These are phyloP conservation scores for Flaveria sonorensis DNA, from an alignment of 129 eudicot species.

Conservation along the genomic window DNA sequence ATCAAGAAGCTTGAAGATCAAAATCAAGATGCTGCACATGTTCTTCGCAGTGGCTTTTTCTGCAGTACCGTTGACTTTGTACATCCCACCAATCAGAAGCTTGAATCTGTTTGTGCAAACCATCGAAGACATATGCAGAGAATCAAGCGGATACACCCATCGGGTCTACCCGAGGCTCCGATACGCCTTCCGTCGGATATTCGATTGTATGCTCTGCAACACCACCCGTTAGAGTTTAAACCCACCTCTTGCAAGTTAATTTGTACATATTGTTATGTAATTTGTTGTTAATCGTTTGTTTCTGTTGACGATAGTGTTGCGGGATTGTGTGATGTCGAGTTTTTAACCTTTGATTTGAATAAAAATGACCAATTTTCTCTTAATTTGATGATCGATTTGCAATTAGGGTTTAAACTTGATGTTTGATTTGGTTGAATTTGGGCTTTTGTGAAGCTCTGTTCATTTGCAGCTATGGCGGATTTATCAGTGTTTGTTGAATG, in stretches of 20 bases:
- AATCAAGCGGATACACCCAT: slow-evolving; percentile 54
- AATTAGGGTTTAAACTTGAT: neutral
- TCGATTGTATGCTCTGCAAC: slow-evolving; percentile 58
- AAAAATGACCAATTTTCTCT: slow-evolving; percentile 21
- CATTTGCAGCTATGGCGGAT: too few relatives aligned
- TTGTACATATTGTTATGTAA: slow-evolving; percentile 22
- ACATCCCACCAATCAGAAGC: slow-evolving; percentile 82
- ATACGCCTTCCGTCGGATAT: slow-evolving; percentile 54
- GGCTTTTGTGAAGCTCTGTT: too few relatives aligned
- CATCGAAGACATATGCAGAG: slow-evolving; percentile 69
- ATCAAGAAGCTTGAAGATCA: too few relatives aligned
- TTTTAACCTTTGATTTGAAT: neutral
- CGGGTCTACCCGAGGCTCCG: slow-evolving; percentile 67
- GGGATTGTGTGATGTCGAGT: slow-evolving; percentile 34
- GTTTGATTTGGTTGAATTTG: too few relatives aligned
- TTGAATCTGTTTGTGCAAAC: slow-evolving; percentile 69
- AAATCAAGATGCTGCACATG: slow-evolving; percentile 60
- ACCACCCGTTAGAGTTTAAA: neutral
- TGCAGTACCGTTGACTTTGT: slow-evolving; percentile 87
- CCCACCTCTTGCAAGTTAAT: neutral
- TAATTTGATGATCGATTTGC: neutral
- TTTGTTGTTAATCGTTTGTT: slow-evolving; percentile 9
- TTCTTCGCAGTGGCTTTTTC: slow-evolving; percentile 88
- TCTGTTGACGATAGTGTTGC: slow-evolving; percentile 18
- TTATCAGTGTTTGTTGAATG: too few relatives aligned